Evolutionary conservation across 2,329 filamentous ascomycete genomes (phyloP), one percentile per base, ranked within the genome.

Genomic region (Penicillium sp.): DNA sequence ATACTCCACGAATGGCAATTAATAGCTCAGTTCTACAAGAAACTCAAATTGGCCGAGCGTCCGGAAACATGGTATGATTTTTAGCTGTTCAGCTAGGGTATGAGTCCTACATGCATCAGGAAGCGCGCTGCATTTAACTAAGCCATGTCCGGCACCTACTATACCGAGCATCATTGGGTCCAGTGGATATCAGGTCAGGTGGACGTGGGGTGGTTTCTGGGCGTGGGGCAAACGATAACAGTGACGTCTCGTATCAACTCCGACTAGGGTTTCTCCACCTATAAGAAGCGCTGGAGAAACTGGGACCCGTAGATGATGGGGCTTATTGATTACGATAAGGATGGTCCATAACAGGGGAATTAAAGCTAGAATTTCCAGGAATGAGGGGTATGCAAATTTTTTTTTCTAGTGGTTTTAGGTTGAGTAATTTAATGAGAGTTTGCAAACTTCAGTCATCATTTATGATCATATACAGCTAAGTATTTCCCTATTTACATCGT

Each of bases 261-360:
- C 61, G 57, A 63, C 43, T 27, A 11, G 19, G 37, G 44, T 59
- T 68, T 63, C 60, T 65, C 68, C 68, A 59, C 68, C 68, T 61
- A 69, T 70, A n/a, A 58, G 37, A 31, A 27, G 11, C 4, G 3
- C 16, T 24, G 50, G 51, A 62, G 37, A 60, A 55, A 59, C 6
- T 48, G 19, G 39, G 16, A n/a, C 19, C 44, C 24, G 14, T n/a
- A 6, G 27, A n/a, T 10, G 9, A 47, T 47, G 27, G 44, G 11
- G 44, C 44, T 37, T 50, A 29, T 33, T 16, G 31, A 13, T 14
- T 50, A 31, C 35, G 48, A 52, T 52, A 43, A 44, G 26, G 37
- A 11, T 14, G 13, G 31, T 16, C 14, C 13, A 33, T 33, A 14
- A 33, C 31, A 33, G 31, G 29, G 11, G 11, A 31, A 31, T 13